phyloP scores from a whole-genome alignment of 768 basidiomycete genomes.

The Leccinum rimulosum region DNA sequence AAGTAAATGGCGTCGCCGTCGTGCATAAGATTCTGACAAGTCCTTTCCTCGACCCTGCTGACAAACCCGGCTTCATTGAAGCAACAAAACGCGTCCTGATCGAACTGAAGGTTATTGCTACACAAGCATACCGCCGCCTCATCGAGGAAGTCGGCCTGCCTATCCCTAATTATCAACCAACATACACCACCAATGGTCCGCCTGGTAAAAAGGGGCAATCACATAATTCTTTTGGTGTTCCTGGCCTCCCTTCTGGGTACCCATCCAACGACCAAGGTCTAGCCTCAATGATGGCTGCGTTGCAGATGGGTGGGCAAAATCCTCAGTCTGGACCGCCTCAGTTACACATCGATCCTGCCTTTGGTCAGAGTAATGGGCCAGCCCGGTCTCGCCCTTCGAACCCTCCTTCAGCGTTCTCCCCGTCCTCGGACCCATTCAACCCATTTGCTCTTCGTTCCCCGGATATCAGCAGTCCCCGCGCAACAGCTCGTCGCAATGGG shows the following conservation, averaged over 20 bases:
- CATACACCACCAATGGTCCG: conserved; percentile 61
- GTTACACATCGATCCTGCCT: conserved; percentile 67
- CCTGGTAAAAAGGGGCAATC: conserved; percentile 56
- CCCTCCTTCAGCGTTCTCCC: conserved; percentile 47
- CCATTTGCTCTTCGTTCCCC: conserved; percentile 52
- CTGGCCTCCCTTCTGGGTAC: conserved; percentile 76
- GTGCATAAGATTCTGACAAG: conserved; percentile 91
- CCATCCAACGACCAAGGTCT: conserved; percentile 81
- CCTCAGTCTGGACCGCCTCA: conserved; percentile 76
- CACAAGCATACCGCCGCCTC: conserved; percentile 89
- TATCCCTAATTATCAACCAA: conserved; percentile 82
- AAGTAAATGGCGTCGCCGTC: conserved; percentile 92
- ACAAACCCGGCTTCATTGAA: conserved; percentile 71
- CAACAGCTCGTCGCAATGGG: conserved; percentile 46
- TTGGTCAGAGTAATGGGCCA: conserved; percentile 41
- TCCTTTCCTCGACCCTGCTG: conserved; percentile 71
- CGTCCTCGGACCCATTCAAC: conserved; percentile 55
- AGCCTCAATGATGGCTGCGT: conserved; percentile 89
- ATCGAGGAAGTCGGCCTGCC: conserved; percentile 94
- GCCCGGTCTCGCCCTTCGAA: conserved; percentile 47
- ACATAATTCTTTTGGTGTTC: conserved; percentile 61
- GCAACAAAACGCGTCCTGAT: conserved; percentile 89
- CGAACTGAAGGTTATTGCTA: conserved; percentile 89
- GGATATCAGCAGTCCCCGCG: conserved; percentile 50
- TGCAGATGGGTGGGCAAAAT: conserved; percentile 89